Percentiles rank a stretch among this genome's conserved stretches.
These are phyloP conservation scores for Ceratobasidium sp. DNA, from an alignment of 1,284 basidiomycete species.

Conservation along the genomic window DNA sequence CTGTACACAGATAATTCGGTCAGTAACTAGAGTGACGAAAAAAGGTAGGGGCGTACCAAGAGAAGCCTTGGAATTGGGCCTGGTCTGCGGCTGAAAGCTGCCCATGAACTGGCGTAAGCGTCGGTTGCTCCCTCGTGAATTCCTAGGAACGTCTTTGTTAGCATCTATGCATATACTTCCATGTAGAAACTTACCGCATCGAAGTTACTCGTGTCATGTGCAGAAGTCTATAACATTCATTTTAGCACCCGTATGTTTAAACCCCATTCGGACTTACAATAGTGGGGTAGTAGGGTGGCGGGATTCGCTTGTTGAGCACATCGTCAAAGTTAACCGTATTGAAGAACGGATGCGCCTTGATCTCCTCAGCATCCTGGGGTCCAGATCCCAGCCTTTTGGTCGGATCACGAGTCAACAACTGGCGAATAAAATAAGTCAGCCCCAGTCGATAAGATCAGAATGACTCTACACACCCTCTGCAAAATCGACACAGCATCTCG, in stretches of 20 bases:
- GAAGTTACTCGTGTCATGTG: slow-evolving; percentile 61
- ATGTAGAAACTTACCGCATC: slow-evolving; percentile 46
- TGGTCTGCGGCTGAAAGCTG: slow-evolving; percentile 94
- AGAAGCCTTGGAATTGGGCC: slow-evolving; percentile 95
- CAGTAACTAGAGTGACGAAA: neutral
- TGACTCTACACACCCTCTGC: slow-evolving; percentile 74
- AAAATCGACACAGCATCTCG: slow-evolving; percentile 95
- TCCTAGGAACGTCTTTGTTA: slow-evolving; percentile 93
- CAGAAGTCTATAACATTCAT: slow-evolving; percentile 50
- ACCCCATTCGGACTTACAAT: slow-evolving; percentile 70
- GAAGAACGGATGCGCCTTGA: slow-evolving; percentile 98
- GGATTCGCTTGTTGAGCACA: slow-evolving; percentile 94
- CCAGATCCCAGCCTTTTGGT: slow-evolving; percentile 91
- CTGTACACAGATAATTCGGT: slow-evolving; percentile 49
- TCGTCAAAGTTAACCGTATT: slow-evolving; percentile 98
- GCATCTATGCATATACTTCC: slow-evolving; percentile 47
- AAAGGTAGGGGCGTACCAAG: slow-evolving; percentile 68
- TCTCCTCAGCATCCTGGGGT: slow-evolving; percentile 94
- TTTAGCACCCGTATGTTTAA: neutral
- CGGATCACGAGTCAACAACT: slow-evolving; percentile 96
- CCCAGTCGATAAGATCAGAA: slow-evolving; percentile 42
- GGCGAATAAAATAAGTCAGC: slow-evolving; percentile 42
- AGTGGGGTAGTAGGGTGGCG: slow-evolving; percentile 96
- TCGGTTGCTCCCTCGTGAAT: slow-evolving; percentile 97
- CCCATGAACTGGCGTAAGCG: slow-evolving; percentile 95